Percentiles rank a stretch among this genome's conserved stretches.
Evolutionary conservation across 2,329 filamentous ascomycete genomes (phyloP).

Genomic region (Epichloe aotearoae): DNA sequence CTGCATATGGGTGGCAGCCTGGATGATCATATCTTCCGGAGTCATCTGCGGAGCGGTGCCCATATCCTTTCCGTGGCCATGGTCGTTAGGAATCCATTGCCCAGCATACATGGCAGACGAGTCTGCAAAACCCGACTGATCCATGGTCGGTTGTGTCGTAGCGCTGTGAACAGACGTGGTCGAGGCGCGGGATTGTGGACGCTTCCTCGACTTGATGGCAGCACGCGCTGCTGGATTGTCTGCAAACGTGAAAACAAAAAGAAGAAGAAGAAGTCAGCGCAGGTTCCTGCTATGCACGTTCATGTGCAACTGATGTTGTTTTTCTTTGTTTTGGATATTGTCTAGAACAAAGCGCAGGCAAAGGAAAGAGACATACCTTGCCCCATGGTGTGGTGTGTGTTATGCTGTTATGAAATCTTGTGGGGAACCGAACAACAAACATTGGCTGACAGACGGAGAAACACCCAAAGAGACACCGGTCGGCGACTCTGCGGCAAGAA

Average conservation of each 20-base stretch:
- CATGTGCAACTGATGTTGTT: not conserved
- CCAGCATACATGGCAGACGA: conserved; percentile 30
- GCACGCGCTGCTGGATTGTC: conserved; percentile 19
- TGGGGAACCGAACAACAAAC: conserved; percentile 26
- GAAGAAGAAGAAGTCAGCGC: conserved; percentile 2
- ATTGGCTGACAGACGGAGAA: conserved; percentile 16
- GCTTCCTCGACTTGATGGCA: conserved; percentile 30
- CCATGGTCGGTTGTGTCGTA: conserved; percentile 37
- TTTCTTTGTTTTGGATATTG: conserved; percentile 4
- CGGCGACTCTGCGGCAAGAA: conserved; percentile 4
- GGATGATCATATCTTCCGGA: conserved; percentile 46
- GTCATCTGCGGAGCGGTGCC: conserved; percentile 33
- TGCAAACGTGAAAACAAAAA: conserved; percentile 5
- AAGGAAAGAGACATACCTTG: conserved; percentile 19
- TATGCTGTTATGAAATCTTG: conserved; percentile 15
- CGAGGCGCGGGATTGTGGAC: conserved; percentile 40
- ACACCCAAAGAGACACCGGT: conserved; percentile 7
- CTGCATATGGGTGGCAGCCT: conserved; percentile 43
- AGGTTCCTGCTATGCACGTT: conserved; percentile 2
- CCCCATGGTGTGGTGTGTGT: conserved; percentile 16
- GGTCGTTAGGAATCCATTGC: conserved; percentile 36
- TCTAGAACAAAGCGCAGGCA: conserved; percentile 4
- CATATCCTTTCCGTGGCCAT: conserved; percentile 31
- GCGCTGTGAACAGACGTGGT: conserved; percentile 44
- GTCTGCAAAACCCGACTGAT: conserved; percentile 32